phyloP scores from a whole-genome alignment of 495 filamentous ascomycete species.

The Podospora appendiculata region DNA sequence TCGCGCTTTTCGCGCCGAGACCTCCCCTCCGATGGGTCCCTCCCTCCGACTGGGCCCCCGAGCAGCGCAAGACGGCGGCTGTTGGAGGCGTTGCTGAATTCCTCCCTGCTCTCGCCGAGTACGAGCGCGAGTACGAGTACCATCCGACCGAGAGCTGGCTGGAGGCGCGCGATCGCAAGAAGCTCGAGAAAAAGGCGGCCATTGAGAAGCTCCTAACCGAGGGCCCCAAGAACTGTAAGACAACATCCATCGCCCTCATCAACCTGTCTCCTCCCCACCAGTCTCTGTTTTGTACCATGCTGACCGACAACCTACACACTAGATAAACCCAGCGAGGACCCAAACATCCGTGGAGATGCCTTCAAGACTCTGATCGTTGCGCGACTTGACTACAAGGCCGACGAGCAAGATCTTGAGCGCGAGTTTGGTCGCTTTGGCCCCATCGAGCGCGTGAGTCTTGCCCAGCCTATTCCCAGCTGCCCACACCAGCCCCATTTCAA shows the following conservation, averaged over 20 bases:
- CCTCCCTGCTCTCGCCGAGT: slow-evolving; percentile 59
- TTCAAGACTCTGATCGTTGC: slow-evolving; percentile 94
- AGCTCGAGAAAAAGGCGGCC: slow-evolving; percentile 64
- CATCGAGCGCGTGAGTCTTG: slow-evolving; percentile 71
- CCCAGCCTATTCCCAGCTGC: no score
- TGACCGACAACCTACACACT: slow-evolving; percentile 4
- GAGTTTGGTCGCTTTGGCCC: slow-evolving; percentile 94
- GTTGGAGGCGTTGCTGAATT: slow-evolving; percentile 68
- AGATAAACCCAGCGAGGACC: slow-evolving; percentile 70
- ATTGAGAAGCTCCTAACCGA: slow-evolving; percentile 58
- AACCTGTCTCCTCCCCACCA: not conserved
- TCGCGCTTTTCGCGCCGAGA: slow-evolving; percentile 89
- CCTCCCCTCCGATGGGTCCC: slow-evolving; percentile 87
- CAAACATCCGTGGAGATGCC: slow-evolving; percentile 82
- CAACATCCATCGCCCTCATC: slow-evolving; percentile 5
- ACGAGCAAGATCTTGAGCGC: slow-evolving; percentile 81
- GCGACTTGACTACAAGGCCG: slow-evolving; percentile 80
- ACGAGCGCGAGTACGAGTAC: slow-evolving; percentile 66
- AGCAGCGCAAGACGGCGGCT: slow-evolving; percentile 65
- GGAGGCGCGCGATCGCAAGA: slow-evolving; percentile 71
- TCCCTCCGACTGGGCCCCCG: slow-evolving; percentile 73
- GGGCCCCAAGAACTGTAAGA: slow-evolving; percentile 60
- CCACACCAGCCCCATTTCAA: not conserved
- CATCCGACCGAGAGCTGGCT: slow-evolving; percentile 87
- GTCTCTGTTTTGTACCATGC: not conserved